Evolutionary conservation across 2,329 filamentous ascomycete genomes (phyloP), one percentile per base, ranked within the genome.

Genomic region (Aspergillus alliaceus): DNA sequence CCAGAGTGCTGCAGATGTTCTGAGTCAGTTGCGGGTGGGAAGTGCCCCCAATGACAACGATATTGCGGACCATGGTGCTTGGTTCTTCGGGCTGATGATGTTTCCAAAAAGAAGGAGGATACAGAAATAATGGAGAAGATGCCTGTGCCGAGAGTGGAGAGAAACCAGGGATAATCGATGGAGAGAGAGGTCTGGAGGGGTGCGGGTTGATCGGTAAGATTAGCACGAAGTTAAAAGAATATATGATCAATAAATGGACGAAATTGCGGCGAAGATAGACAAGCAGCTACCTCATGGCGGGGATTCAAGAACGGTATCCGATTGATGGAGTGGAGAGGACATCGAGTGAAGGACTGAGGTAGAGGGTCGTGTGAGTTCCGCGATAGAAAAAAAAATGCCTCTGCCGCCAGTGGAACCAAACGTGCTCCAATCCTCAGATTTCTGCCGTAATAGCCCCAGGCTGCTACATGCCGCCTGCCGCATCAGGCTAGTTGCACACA

Each of bases 11-110:
- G 83, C 90, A 96, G 72, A 99, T 90, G 60, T 84, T 90, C 68
- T 96, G 88, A 64, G 91, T 90, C 65, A 98, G 86, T 71, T 89
- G 82, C 20, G 93, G 93, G 80, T 98, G 93, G 70, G 93, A 96
- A 74, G 90, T 95, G 60, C 95, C 93, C 67, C 93, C 91, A 64
- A 99, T 87, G 61, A 99, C 85, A 71, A 96, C 91, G 64, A 99
- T 91, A 76, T 96, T 96, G 75, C 93, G 89, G 66, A 97, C 93
- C 92, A 97, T 96, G 2, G 51, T 72, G 60, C 60, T 54, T 52
- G 58, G 53, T 20, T 59, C 35, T 53, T 58, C 50, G 54, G 44
- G 53, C 50, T 32, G 48, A 59, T 47, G 47, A 35, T 54, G 29
- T 46, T 62, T 59, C 39, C 59, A 53, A 53, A 63, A 59, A 40